A percentile compares a stretch with the other conserved stretches of the same genome.
These are phyloP conservation scores for Hanseniaspora taiwanica DNA, from an alignment of 805 yeast species.

Conservation along the genomic window DNA sequence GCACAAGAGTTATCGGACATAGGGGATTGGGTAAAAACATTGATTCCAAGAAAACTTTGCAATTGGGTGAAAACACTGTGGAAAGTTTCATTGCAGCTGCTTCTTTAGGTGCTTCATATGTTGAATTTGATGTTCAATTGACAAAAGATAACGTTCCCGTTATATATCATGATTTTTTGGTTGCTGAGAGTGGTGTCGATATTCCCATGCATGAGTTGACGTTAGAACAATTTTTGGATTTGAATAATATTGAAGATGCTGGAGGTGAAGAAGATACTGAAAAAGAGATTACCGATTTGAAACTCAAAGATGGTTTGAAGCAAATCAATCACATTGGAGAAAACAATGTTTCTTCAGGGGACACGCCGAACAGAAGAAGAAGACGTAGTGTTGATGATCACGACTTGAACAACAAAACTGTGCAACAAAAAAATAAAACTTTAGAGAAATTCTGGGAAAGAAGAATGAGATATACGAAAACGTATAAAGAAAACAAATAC, in stretches of 20 bases:
- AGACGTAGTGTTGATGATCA: slow-evolving; percentile 1
- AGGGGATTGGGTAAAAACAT: slow-evolving; percentile 88
- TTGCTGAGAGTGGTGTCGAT: slow-evolving; percentile 91
- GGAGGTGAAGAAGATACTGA: too few species aligned
- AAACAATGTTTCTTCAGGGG: neutral
- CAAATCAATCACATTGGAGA: too few species aligned
- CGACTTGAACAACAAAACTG: neutral
- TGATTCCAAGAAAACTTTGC: slow-evolving; percentile 59
- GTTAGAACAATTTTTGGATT: slow-evolving; percentile 68
- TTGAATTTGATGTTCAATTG: slow-evolving; percentile 91
- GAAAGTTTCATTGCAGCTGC: slow-evolving; percentile 95
- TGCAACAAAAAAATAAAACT: slow-evolving; percentile 1
- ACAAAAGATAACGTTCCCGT: slow-evolving; percentile 89
- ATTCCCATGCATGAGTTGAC: slow-evolving; percentile 92
- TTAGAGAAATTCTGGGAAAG: slow-evolving; percentile 22
- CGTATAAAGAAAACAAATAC: slow-evolving; percentile 73
- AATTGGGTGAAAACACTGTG: slow-evolving; percentile 89
- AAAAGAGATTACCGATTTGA: neutral
- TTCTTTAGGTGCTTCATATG: slow-evolving; percentile 89
- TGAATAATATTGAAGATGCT: slow-evolving; percentile 23
- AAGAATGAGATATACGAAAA: slow-evolving; percentile 76
- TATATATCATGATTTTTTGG: slow-evolving; percentile 85
- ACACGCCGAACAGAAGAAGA: neutral
- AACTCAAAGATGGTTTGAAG: slow-evolving; percentile 3
- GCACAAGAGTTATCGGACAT: slow-evolving; percentile 90